Evolutionary conservation across 352 stramenopile species (phyloP).

Genomic region (Phytophthora citrophthora): DNA sequence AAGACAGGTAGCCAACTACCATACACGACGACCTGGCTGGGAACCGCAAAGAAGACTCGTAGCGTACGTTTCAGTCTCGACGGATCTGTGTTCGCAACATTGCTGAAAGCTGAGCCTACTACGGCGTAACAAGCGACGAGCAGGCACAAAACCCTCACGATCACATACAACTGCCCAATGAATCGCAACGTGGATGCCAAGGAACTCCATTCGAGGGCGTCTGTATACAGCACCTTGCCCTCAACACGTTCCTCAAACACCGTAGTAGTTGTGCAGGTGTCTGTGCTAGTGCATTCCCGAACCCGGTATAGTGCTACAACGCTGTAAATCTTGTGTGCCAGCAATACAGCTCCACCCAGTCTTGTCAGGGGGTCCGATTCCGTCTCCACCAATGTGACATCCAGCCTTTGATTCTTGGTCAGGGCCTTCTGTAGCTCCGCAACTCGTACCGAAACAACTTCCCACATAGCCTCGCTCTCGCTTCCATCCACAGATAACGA

Average conservation of each 20-base stretch:
- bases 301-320: conserved; percentile 54
- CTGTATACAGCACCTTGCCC: conserved; percentile 56
- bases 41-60: conserved; percentile 50
- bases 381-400: conserved; percentile 56
- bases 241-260: conserved; percentile 56
- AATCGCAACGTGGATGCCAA: conserved; percentile 52
- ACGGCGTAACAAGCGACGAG: conserved; percentile 40
- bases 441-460: conserved; percentile 40
- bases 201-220: conserved; percentile 59
- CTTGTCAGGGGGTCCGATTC: conserved; percentile 60
- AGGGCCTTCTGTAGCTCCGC: conserved; percentile 38
- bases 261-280: conserved; percentile 32
- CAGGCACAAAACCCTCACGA: conserved; percentile 43
- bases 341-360: conserved; percentile 48
- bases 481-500: conserved; percentile 11
- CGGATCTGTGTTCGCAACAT: background rate
- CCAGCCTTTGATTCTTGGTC: conserved; percentile 35
- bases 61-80: conserved; percentile 24
- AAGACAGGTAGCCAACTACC: conserved; percentile 58
- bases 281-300: conserved; percentile 30
- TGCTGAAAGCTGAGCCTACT: conserved; percentile 11
- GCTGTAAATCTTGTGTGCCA: conserved; percentile 66
- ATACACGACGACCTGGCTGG: conserved; percentile 61
- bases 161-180: conserved; percentile 54
- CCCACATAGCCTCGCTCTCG: conserved; percentile 37